These are phyloP conservation scores for Abrus precatorius DNA, from an alignment of 306 rosid genomes.

Conservation along the genomic window DNA sequence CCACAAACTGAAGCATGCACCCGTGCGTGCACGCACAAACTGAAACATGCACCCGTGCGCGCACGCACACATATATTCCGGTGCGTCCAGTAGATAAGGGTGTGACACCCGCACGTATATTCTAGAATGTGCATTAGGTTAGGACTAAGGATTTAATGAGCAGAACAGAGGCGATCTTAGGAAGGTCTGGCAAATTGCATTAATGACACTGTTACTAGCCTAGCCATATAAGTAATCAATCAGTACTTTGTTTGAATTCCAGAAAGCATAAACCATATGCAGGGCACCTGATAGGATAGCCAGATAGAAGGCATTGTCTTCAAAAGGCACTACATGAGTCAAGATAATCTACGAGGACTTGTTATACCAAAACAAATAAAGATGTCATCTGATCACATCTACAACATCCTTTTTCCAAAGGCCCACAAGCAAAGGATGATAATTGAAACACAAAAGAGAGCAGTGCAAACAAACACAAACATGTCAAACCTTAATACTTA, in stretches of 20 bases:
- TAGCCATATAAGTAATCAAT: not conserved
- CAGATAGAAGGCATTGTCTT: slow-evolving; percentile 43
- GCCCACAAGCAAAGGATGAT: not conserved
- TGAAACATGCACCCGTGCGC: not conserved
- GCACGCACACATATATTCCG: not conserved
- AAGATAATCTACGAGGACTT: slow-evolving; percentile 29
- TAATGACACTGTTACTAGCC: slow-evolving; percentile 30
- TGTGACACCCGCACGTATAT: not conserved
- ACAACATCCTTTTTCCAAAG: slow-evolving; percentile 23
- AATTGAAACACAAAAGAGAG: slow-evolving; percentile 15
- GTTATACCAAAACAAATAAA: not conserved
- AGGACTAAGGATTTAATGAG: slow-evolving; percentile 1
- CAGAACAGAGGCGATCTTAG: not conserved
- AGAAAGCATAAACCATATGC: slow-evolving; percentile 34
- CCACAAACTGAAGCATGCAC: too few relatives aligned
- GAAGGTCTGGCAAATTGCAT: slow-evolving; percentile 31
- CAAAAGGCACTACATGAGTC: slow-evolving; percentile 21
- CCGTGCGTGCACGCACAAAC: not conserved
- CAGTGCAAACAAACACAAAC: slow-evolving; percentile 14
- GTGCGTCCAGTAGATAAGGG: too few relatives aligned
- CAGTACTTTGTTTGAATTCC: slow-evolving; percentile 22
- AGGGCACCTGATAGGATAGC: slow-evolving; percentile 20
- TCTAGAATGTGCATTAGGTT: not conserved
- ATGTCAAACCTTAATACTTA: not conserved
- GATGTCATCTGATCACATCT: slow-evolving; percentile 36